Base-by-base conservation (phyloP, 371 early-diverging fungal species). In the Cokeromyces recurvatus region DNA sequence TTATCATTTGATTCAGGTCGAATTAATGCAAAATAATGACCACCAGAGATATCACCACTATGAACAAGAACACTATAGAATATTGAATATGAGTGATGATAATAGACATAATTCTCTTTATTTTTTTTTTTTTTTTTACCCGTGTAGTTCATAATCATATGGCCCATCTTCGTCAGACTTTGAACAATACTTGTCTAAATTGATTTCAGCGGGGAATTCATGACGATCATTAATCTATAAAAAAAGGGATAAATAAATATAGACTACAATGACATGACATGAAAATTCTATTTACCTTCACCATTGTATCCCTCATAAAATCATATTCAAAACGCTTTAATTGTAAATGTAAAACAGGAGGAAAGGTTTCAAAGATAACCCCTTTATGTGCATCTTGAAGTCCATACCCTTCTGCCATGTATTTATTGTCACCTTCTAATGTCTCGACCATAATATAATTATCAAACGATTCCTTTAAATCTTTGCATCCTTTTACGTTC, bases 291-390 rank as follows among this genome's bases (percentile, higher is more conserved):
- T 20, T 24, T 71, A 86, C 86, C 71, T 97, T 97, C 55, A 95
- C 90, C 89, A 92, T 90, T 2, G 82, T 78, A 58, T 93, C 95
- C n/a, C 81, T 72, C 68, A 85, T 79, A 49, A 95, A 84, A 62
- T 99, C 98, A 66, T 97, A 97, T 64, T 96, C 96, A 62, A 99
- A 99, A 14, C 99, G 81, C 64, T 98, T 98, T 48, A 99, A 71
- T 62, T 99, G 98, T 46, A 99, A 69, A 63, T 99, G 98, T 32
- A 99, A 75, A 3, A 99, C 94, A 2, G 94, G 95, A 10, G 99
- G 99, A 56, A 98, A 91, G 21, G 77, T 75, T 51, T 87, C 86
- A 64, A 99, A 98, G 17, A 92, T 87, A 21, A 97, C 95, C 32
- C 96, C 95, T 62, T 98, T 98, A 44, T 86, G 85, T 21, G 99